These are phyloP conservation scores for Camelina laxa DNA, from an alignment of 345 rosid genomes.

Conservation along the genomic window DNA sequence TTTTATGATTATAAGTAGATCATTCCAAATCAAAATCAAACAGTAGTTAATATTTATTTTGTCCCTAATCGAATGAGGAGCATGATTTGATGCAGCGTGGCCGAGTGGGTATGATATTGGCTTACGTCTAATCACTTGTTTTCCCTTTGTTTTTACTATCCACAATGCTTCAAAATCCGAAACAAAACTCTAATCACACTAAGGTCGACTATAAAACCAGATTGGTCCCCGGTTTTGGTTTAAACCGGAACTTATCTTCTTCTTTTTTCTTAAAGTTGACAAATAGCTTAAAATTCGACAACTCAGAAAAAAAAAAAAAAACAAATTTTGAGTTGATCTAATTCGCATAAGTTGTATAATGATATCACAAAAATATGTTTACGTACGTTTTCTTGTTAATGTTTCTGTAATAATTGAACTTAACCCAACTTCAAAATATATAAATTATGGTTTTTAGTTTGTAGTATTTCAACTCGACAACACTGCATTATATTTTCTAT, in stretches of 20 bases:
- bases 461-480: not conserved
- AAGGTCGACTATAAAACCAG: not conserved
- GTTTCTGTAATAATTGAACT: too few relatives aligned
- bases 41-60: conserved; percentile 26
- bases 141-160: not conserved
- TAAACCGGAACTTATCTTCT: not conserved
- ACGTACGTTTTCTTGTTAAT: too few relatives aligned
- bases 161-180: conserved; percentile 20
- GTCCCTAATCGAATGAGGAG: conserved; percentile 36
- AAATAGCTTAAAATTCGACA: not conserved
- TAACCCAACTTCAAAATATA: too few relatives aligned
- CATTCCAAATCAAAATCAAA: conserved; percentile 19
- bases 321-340: not conserved
- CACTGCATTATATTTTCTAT: too few relatives aligned
- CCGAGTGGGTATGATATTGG: conserved; percentile 33
- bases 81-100: conserved; percentile 49
- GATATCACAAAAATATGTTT: too few relatives aligned
- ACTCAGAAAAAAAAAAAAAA: not conserved
- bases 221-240: not conserved
- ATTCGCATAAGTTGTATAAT: not conserved
- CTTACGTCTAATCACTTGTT: conserved; percentile 39
- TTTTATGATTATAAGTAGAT: conserved; percentile 30
- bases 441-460: not conserved
- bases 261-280: too few relatives aligned
- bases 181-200: conserved; percentile 23